phyloP scores from a whole-genome alignment of 2,329 filamentous ascomycete genomes.

The Eutypa lata region DNA sequence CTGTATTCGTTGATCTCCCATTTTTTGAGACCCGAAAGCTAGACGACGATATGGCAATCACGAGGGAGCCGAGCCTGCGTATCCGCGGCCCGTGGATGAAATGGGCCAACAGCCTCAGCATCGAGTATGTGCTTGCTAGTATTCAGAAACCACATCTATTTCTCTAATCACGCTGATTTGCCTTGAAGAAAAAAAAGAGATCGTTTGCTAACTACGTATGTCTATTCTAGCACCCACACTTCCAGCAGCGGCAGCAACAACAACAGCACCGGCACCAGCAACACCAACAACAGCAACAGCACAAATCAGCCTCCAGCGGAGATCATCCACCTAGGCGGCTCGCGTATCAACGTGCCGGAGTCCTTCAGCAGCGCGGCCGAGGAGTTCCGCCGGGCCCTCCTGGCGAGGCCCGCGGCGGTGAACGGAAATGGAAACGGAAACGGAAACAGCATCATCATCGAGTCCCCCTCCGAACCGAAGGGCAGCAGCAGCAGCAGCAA shows the following conservation, averaged over 20 bases:
- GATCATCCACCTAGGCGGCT: slow-evolving; percentile 21
- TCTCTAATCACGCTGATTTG: slow-evolving; percentile 4
- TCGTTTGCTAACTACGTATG: background rate
- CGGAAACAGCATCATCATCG: background rate
- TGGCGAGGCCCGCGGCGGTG: background rate
- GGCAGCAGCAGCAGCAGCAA: background rate
- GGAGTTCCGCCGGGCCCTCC: slow-evolving; percentile 1
- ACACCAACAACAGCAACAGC: slow-evolving; percentile 8
- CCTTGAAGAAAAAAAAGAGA: too few species aligned
- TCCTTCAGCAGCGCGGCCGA: background rate
- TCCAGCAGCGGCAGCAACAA: slow-evolving; percentile 3
- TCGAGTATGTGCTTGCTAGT: background rate
- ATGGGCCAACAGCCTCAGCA: slow-evolving; percentile 13
- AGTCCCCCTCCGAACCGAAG: background rate
- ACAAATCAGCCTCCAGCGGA: slow-evolving; percentile 7
- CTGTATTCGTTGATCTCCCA: too few species aligned
- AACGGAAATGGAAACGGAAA: background rate
- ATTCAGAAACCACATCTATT: background rate
- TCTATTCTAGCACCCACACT: background rate
- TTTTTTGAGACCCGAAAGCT: too few species aligned
- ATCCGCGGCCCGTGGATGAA: slow-evolving; percentile 16
- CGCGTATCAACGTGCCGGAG: slow-evolving; percentile 12
- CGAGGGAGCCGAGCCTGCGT: slow-evolving; percentile 17
- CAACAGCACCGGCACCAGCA: slow-evolving; percentile 1
- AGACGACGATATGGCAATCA: slow-evolving; percentile 14